A percentile compares a stretch with the other conserved stretches of the same genome.
phyloP scores from a whole-genome alignment of 495 filamentous ascomycete genomes.

The Friedmanniomyces simplex region DNA sequence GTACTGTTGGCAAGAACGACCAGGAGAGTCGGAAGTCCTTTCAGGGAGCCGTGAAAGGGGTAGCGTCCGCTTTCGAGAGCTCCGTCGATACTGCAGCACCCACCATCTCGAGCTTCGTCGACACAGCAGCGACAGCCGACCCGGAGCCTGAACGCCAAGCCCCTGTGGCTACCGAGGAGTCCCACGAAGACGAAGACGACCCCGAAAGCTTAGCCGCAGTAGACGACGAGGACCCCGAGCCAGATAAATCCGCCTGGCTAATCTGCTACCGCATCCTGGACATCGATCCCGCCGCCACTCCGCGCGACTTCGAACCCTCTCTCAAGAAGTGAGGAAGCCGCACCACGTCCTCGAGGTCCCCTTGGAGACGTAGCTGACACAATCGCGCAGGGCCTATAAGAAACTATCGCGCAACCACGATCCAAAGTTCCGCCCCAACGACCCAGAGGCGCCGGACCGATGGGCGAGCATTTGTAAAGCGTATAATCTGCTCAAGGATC shows the following conservation, averaged over 20 bases:
- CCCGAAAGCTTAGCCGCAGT: not conserved
- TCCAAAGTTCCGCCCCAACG: constrained; percentile 3
- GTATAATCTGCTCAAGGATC: constrained; percentile 1
- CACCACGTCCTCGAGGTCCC: not conserved
- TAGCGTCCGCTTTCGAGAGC: too few species aligned
- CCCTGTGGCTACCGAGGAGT: not conserved
- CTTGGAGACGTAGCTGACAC: not conserved
- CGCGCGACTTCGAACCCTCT: not conserved
- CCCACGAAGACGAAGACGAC: not conserved
- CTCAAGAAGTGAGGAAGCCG: not conserved
- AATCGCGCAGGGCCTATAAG: not conserved
- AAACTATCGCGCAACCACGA: not conserved
- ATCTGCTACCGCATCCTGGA: constrained; percentile 11
- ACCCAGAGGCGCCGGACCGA: constrained; percentile 2
- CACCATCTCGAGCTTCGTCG: not conserved
- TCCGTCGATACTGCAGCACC: not conserved
- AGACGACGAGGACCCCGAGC: not conserved
- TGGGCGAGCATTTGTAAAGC: constrained; percentile 6
- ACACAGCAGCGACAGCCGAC: not conserved
- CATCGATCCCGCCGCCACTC: not conserved
- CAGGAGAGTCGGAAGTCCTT: too few species aligned
- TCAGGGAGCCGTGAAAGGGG: too few species aligned
- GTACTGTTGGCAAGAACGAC: not conserved
- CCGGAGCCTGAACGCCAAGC: not conserved
- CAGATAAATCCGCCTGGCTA: constrained; percentile 2